Conservation (phyloP, 2,329 filamentous ascomycete genomes). For the Ascochyta koolunga region DNA sequence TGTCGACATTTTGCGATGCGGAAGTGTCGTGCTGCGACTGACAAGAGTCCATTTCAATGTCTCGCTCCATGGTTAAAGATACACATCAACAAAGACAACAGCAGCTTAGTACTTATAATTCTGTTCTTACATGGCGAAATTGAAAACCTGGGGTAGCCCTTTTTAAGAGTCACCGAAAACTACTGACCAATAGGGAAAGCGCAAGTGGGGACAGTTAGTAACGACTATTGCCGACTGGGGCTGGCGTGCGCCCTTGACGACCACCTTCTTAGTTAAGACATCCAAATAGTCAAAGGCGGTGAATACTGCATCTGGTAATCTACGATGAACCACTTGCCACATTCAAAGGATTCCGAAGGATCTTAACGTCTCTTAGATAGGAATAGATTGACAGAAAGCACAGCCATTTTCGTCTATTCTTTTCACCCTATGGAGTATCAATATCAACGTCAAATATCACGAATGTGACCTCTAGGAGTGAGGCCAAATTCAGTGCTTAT, state of each 20-base stretch:
- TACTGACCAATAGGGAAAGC: neutral
- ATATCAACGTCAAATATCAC: no score
- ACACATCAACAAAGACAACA: neutral
- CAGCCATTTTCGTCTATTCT: no score
- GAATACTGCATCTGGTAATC: no score
- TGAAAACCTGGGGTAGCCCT: slow-evolving; percentile 13
- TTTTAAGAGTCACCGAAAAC: neutral
- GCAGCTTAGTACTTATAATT: neutral
- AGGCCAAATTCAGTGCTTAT: no score
- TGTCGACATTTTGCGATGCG: neutral
- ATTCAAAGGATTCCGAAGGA: no score
- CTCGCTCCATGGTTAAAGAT: neutral
- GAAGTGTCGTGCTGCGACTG: neutral
- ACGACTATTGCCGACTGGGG: slow-evolving; percentile 1
- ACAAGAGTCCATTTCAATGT: slow-evolving; percentile 6
- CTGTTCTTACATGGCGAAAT: neutral
- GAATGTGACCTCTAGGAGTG: no score
- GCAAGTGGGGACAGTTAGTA: neutral
- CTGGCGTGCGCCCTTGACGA: slow-evolving; percentile 18
- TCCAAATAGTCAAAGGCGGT: neutral
- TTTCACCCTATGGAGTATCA: no score
- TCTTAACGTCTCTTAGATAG: no score
- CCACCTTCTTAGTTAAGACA: neutral
- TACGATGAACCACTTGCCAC: no score
- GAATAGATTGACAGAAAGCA: no score